phyloP scores from a whole-genome alignment of 805 yeast genomes.

The Starmera dryadoides region DNA sequence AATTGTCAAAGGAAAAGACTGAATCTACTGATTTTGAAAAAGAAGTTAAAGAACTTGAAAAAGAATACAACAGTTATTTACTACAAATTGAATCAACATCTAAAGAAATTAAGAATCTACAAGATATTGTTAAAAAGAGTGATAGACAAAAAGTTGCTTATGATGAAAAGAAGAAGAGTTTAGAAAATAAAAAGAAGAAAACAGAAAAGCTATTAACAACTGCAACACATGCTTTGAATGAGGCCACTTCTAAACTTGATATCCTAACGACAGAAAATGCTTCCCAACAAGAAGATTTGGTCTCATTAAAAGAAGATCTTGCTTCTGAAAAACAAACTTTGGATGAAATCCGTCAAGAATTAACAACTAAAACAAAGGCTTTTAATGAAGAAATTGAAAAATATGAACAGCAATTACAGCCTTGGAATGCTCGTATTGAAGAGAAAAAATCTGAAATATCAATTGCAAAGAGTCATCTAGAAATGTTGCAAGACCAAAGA shows the following conservation, averaged over 20 bases:
- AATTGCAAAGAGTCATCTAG: slow-evolving; percentile 59
- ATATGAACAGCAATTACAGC: slow-evolving; percentile 64
- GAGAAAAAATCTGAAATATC: slow-evolving; percentile 57
- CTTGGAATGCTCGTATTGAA: slow-evolving; percentile 69
- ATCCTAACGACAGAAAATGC: slow-evolving; percentile 37
- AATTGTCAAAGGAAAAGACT: slow-evolving; percentile 35
- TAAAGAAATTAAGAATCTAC: slow-evolving; percentile 23
- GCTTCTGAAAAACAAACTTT: slow-evolving; percentile 48
- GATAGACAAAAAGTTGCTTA: slow-evolving; percentile 58
- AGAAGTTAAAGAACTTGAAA: slow-evolving; percentile 26
- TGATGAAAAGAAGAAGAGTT: slow-evolving; percentile 72
- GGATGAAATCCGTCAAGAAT: slow-evolving; percentile 53
- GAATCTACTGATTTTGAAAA: slow-evolving; percentile 33
- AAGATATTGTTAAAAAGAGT: slow-evolving; percentile 30
- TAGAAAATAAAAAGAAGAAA: slow-evolving; percentile 50
- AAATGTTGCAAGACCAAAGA: slow-evolving; percentile 44
- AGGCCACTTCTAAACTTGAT: slow-evolving; percentile 39
- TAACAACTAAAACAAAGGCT: slow-evolving; percentile 68
- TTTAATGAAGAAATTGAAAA: slow-evolving; percentile 58
- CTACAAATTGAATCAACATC: slow-evolving; percentile 17
- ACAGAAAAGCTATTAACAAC: slow-evolving; percentile 44
- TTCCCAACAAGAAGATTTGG: slow-evolving; percentile 37
- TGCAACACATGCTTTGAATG: slow-evolving; percentile 36
- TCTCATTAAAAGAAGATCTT: slow-evolving; percentile 36
- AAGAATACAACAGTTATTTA: slow-evolving; percentile 20